These are phyloP conservation scores for Stephanodiscus triporus DNA, from an alignment of 108 stramenopile species.

Conservation along the genomic window DNA sequence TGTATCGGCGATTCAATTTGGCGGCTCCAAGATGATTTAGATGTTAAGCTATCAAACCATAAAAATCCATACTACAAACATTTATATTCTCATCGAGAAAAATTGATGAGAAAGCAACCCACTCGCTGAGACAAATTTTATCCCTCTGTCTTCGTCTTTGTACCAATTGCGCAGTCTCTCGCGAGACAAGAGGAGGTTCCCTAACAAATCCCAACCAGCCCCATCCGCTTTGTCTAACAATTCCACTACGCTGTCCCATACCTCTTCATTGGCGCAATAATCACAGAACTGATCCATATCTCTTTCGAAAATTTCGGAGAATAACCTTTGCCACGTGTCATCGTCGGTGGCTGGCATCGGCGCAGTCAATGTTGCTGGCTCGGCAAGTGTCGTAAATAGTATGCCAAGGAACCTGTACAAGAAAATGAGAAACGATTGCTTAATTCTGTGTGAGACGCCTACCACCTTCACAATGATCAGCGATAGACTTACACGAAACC, in stretches of 20 bases:
- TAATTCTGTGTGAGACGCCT: too few species aligned
- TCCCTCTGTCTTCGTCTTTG: slow-evolving; percentile 37
- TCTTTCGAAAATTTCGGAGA: slow-evolving; percentile 80
- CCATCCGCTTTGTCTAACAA: slow-evolving; percentile 73
- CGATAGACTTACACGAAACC: slow-evolving; percentile 69
- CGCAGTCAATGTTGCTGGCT: slow-evolving; percentile 51
- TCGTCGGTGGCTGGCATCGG: slow-evolving; percentile 81
- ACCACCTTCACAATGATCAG: too few species aligned
- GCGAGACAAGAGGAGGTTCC: slow-evolving; percentile 66
- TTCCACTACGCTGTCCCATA: slow-evolving; percentile 69
- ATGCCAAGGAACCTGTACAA: slow-evolving; percentile 54
- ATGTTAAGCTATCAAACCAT: too few species aligned
- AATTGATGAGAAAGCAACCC: slow-evolving; percentile 65
- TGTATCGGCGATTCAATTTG: too few species aligned
- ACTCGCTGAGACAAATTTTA: slow-evolving; percentile 52
- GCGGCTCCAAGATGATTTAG: too few species aligned
- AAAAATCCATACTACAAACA: too few species aligned
- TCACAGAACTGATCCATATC: slow-evolving; percentile 81
- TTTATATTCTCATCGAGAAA: slow-evolving; percentile 42
- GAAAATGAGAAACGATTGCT: not conserved
- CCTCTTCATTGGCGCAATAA: slow-evolving; percentile 79
- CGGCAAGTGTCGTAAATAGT: slow-evolving; percentile 72
- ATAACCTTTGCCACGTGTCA: slow-evolving; percentile 78
- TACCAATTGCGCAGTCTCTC: slow-evolving; percentile 54
- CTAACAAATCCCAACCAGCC: slow-evolving; percentile 79